phyloP scores from a whole-genome alignment of 768 basidiomycete species.

The Termitomyces sp. region DNA sequence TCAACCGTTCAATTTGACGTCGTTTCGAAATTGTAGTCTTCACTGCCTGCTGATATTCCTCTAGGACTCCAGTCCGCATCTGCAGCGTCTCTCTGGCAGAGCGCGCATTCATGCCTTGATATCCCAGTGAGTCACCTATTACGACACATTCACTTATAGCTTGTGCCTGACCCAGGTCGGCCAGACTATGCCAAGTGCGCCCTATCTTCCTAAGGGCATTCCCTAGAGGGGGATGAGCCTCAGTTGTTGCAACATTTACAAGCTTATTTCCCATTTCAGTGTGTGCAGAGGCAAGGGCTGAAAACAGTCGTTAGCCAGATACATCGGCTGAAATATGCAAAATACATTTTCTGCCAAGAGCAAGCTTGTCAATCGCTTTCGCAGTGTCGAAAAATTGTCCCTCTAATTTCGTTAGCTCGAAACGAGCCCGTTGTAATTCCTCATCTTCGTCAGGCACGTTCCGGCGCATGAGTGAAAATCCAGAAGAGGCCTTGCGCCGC shows the following conservation, averaged over 20 bases:
- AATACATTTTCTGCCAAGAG: slow-evolving; percentile 73
- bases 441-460: slow-evolving; percentile 93
- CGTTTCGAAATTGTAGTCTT: slow-evolving; percentile 93
- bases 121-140: slow-evolving; percentile 92
- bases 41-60: slow-evolving; percentile 91
- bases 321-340: background rate
- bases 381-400: slow-evolving; percentile 90
- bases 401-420: slow-evolving; percentile 89
- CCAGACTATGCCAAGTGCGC: slow-evolving; percentile 78
- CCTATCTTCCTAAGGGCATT: slow-evolving; percentile 84
- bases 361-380: slow-evolving; percentile 84
- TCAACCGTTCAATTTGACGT: slow-evolving; percentile 83
- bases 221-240: slow-evolving; percentile 79
- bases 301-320: background rate
- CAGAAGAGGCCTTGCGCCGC: slow-evolving; percentile 64
- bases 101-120: slow-evolving; percentile 95
- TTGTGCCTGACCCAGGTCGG: slow-evolving; percentile 87
- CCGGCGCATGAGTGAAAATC: slow-evolving; percentile 72
- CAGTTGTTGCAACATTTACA: slow-evolving; percentile 82
- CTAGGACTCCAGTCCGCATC: slow-evolving; percentile 85
- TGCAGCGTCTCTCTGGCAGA: slow-evolving; percentile 93
- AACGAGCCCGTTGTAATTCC: slow-evolving; percentile 82
- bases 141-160: slow-evolving; percentile 93
- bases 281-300: slow-evolving; percentile 74
- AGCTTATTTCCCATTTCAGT: slow-evolving; percentile 93